Percentiles rank a stretch among this genome's conserved stretches.
phyloP scores from a whole-genome alignment of 2,329 filamentous ascomycete genomes.

The Neonectria faginata region DNA sequence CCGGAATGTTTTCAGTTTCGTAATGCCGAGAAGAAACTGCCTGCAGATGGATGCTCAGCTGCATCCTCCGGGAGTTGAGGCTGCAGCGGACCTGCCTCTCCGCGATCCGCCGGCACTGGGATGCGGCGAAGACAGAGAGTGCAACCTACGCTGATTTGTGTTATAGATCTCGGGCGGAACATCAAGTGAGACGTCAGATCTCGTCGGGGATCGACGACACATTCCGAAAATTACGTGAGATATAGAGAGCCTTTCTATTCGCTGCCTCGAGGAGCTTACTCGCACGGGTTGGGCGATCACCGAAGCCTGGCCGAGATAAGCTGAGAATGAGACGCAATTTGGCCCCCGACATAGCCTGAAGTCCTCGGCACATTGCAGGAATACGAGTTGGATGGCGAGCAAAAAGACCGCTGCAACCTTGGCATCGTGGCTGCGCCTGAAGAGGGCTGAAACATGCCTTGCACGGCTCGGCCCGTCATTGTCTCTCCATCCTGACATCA shows the following conservation, averaged over 20 bases:
- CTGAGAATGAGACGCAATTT: background rate
- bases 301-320: background rate
- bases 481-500: background rate
- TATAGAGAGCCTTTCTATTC: background rate
- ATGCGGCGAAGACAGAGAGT: background rate
- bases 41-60: background rate
- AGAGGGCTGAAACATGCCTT: background rate
- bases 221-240: background rate
- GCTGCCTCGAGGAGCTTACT: background rate
- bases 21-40: background rate
- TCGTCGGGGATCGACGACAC: background rate
- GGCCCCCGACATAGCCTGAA: background rate
- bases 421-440: too few species aligned
- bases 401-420: background rate
- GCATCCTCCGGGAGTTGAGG: background rate
- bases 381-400: background rate
- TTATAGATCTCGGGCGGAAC: background rate
- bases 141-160: background rate
- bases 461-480: background rate
- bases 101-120: background rate
- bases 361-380: background rate
- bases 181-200: background rate
- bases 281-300: background rate
- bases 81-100: background rate
- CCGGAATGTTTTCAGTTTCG: background rate